Base-by-base conservation (phyloP, 2,329 filamentous ascomycete genomes). In the Arthroderma sp. region DNA sequence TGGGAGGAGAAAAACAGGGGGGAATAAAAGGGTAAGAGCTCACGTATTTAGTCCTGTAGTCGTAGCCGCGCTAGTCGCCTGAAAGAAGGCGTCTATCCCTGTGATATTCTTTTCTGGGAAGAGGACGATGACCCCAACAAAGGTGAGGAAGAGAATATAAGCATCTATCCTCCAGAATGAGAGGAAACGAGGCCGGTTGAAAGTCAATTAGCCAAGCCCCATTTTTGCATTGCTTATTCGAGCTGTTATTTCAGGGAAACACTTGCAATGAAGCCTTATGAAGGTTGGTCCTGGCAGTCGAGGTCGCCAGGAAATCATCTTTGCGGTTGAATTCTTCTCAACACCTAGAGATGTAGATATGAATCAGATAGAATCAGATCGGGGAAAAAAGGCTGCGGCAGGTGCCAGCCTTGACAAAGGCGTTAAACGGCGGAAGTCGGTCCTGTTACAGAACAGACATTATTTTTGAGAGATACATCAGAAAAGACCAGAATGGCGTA, bases 31-130 rank as follows among this genome's bases (percentile, higher is more conserved):
- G 1, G 36, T 22, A 31, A 29, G 30, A 27, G 58, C 65, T 40
- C 47, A 73, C 68, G 68, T 66, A 49, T 73, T 74, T 27, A 75
- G 54, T 0, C 72, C 72, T 0, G 71, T 72, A 50, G 71, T 68
- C 4, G 71, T 74, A 1, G 68, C 67, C 1, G 64, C 63, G 52
- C 70, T 73, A 47, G 62, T 65, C 10, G 70, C 69, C 33, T 73
- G 69, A 55, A 73, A 71, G 54, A 68, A 72, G 22, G 68, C 64
- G 58, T 75, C 71, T 15, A 72, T 58, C 0, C 64, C 65, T 3
- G 50, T 48, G 4, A 70, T 38, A 44, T 69, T 70, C 29, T 65
- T 64, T 40, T 61, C 56, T 1, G 63, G 63, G 37, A 58, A 62
- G 15, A 69, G 48, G 37, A 68, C 51, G 29, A 62, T 49, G 38